Evolutionary conservation across 2,329 filamentous ascomycete genomes (phyloP), one percentile per base, ranked within the genome.

Genomic region (Mollisia scopiformis): DNA sequence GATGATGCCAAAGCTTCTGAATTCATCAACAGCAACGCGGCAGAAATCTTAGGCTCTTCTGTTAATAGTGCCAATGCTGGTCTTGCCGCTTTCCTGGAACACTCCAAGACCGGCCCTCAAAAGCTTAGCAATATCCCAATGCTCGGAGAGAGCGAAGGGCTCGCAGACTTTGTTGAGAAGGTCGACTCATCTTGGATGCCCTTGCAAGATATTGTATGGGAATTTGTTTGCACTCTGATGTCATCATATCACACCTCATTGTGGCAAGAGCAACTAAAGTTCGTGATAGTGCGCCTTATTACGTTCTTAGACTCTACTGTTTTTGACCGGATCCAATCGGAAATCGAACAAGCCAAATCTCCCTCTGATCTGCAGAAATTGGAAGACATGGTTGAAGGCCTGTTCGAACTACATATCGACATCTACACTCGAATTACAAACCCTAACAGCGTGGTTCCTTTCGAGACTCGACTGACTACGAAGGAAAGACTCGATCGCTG

Each of bases 321-420:
- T 4, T 82, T 82, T 62, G 75, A 76, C 25, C 78, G 78, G 11
- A 74, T 84, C 21, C 71, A 75, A 1, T 71, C 78, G 25, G 80
- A 83, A 28, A 71, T 84, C 41, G 62, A 75, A 33, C 57, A 51
- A 43, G 53, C 62, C 8, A 30, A 33, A 19, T 25, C 27, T 13
- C 25, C 64, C 1, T 63, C 72, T 31, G 72, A 80, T 43, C 62
- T 75, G 23, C 71, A 71, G 13, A 68, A 78, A 28, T 72, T 83
- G 28, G 66, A 71, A 41, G 83, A 85, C 53, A 79, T 88, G 71
- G 75, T 82, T 1, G 80, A 90, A 70, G 80, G 81, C 2, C 75
- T 90, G 2, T 89, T 88, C 66, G 88, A 91, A 71, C 74, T 90
- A 31, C 88, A 90, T 68, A 78, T 90, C 6, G 88, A 90, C 68